These are phyloP conservation scores for Moricandia moricandioides DNA, from an alignment of 345 rosid species.

Conservation along the genomic window DNA sequence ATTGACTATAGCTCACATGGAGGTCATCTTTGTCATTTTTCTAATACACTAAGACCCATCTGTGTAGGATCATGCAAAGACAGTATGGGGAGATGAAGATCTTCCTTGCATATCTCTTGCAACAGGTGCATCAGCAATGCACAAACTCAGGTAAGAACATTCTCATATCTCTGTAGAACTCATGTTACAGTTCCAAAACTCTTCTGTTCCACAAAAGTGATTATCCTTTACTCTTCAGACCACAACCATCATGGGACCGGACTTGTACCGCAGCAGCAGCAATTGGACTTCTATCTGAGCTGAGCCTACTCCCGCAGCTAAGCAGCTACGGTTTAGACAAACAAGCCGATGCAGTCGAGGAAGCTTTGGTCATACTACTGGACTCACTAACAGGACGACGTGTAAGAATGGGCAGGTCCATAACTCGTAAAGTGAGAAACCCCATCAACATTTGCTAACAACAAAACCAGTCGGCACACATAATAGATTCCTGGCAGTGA, in stretches of 20 bases:
- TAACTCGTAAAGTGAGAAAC: constrained; percentile 68
- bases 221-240: constrained; percentile 45
- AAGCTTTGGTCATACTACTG: constrained; percentile 56
- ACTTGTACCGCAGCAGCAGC: constrained; percentile 98
- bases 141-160: constrained; percentile 73
- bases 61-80: constrained; percentile 70
- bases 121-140: constrained; percentile 85
- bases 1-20: constrained; percentile 2
- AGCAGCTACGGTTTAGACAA: constrained; percentile 50
- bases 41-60: background rate
- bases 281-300: constrained; percentile 65
- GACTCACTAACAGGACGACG: constrained; percentile 77
- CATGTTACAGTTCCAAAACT: too few relatives aligned
- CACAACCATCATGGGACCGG: constrained; percentile 97
- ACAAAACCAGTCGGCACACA: background rate
- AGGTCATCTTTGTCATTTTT: background rate
- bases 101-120: constrained; percentile 73
- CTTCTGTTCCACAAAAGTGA: background rate
- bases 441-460: constrained; percentile 43
- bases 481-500: background rate
- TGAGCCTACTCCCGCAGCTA: constrained; percentile 59
- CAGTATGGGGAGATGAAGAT: constrained; percentile 69
- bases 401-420: constrained; percentile 91
- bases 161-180: background rate
- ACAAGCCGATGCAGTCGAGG: constrained; percentile 67